Evolutionary conservation across 2,329 filamentous ascomycete species (phyloP).

Genomic region (Monilinia vaccinii-corymbosi): DNA sequence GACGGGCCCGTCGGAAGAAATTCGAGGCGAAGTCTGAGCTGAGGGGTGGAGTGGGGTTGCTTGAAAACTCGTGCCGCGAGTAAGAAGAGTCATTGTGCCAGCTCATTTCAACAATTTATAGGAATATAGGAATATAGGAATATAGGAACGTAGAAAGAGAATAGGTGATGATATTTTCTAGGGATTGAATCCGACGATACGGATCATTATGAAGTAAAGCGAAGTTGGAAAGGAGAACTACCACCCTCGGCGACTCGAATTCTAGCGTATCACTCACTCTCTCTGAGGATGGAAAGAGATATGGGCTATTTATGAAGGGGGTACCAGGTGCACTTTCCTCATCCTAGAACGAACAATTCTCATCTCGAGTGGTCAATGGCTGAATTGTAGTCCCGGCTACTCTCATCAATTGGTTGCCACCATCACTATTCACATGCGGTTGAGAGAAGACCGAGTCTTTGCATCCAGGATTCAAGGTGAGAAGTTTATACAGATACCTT

Average conservation of each 20-base stretch:
- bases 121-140: background rate
- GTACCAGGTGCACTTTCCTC: background rate
- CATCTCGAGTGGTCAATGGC: background rate
- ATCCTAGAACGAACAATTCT: background rate
- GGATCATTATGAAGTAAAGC: background rate
- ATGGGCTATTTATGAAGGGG: too few relatives aligned
- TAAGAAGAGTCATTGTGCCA: conserved; percentile 1
- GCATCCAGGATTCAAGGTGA: background rate
- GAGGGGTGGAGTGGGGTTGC: background rate
- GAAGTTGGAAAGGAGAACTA: background rate
- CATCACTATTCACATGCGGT: background rate
- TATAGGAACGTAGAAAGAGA: background rate
- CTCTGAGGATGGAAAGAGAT: background rate
- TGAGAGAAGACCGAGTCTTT: background rate
- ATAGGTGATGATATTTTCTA: conserved; percentile 2
- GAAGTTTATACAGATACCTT: background rate
- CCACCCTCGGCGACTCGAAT: background rate
- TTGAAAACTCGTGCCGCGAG: conserved; percentile 1
- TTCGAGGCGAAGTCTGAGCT: background rate
- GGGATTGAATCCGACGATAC: background rate
- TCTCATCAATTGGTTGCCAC: background rate
- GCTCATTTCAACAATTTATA: conserved; percentile 3
- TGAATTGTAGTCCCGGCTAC: background rate
- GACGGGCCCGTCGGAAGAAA: conserved; percentile 2
- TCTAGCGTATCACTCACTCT: background rate